phyloP scores from a whole-genome alignment of 306 rosid species.

The Trifolium fragiferum region DNA sequence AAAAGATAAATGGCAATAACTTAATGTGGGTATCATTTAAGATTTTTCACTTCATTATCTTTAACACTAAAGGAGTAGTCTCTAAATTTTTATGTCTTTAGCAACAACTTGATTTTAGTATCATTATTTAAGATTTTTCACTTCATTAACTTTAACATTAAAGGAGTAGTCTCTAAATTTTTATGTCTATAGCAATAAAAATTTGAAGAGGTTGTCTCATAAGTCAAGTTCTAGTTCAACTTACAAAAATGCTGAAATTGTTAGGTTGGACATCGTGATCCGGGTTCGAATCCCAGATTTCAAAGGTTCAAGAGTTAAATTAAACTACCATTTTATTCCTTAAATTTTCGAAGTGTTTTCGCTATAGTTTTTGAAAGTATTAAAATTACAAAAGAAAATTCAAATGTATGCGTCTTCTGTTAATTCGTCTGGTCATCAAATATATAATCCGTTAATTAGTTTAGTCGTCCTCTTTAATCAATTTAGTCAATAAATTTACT shows the following conservation, averaged over 20 bases:
- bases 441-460: not conserved
- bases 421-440: not conserved
- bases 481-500: not conserved
- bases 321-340: too few species aligned
- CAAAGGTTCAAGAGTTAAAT: not conserved
- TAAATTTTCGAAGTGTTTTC: not conserved
- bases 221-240: too few species aligned
- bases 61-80: not conserved
- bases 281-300: too few species aligned
- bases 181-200: not conserved
- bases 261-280: too few species aligned
- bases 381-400: too few species aligned
- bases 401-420: not conserved
- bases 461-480: not conserved
- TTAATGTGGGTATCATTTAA: conserved; percentile 44
- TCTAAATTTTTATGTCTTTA: not conserved
- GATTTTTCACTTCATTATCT: conserved; percentile 30
- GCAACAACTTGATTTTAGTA: conserved; percentile 49
- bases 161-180: too few species aligned
- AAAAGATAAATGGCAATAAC: conserved; percentile 51
- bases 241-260: too few species aligned
- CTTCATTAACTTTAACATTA: conserved; percentile 18
- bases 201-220: conserved; percentile 6
- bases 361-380: too few species aligned
- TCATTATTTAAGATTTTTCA: conserved; percentile 38